Conservation (phyloP, 2,329 filamentous ascomycete genomes). For the Xylariaceae sp. region DNA sequence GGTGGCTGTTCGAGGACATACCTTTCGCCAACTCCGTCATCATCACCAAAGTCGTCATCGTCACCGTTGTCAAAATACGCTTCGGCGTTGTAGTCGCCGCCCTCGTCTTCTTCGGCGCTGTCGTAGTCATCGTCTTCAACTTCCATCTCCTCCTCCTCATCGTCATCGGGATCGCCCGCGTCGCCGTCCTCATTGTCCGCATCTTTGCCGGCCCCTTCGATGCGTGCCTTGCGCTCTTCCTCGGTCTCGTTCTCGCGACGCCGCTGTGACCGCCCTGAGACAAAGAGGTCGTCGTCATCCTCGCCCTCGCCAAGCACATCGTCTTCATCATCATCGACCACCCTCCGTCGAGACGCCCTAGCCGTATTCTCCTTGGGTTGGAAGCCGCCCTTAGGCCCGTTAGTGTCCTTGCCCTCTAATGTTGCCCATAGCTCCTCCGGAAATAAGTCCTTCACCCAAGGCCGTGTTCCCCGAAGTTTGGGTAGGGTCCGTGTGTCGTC, state of each 20-base stretch:
- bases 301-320: constrained; percentile 32
- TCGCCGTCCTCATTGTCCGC: constrained; percentile 36
- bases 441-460: constrained; percentile 50
- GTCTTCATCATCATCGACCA: constrained; percentile 44
- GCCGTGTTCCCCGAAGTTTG: constrained; percentile 45
- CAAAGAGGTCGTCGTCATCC: constrained; percentile 22
- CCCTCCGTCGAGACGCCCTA: constrained; percentile 39
- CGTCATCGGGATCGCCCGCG: constrained; percentile 39
- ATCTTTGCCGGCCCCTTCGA: constrained; percentile 30
- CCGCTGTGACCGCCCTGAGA: constrained; percentile 9
- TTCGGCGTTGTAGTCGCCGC: constrained; percentile 59
- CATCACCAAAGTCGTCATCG: constrained; percentile 48
- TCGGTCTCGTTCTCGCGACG: constrained; percentile 31
- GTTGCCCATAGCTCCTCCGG: constrained; percentile 53
- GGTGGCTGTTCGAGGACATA: too few species aligned
- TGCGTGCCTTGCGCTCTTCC: constrained; percentile 34
- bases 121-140: constrained; percentile 47
- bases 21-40: constrained; percentile 40
- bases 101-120: constrained; percentile 51
- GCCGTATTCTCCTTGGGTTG: constrained; percentile 31
- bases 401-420: constrained; percentile 45
- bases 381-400: constrained; percentile 29
- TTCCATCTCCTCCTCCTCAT: constrained; percentile 44
- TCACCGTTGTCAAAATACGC: constrained; percentile 57
- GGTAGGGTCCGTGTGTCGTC: constrained; percentile 50